These are phyloP conservation scores for Leccinum longicurvipes DNA, from an alignment of 768 basidiomycete species.

Conservation along the genomic window DNA sequence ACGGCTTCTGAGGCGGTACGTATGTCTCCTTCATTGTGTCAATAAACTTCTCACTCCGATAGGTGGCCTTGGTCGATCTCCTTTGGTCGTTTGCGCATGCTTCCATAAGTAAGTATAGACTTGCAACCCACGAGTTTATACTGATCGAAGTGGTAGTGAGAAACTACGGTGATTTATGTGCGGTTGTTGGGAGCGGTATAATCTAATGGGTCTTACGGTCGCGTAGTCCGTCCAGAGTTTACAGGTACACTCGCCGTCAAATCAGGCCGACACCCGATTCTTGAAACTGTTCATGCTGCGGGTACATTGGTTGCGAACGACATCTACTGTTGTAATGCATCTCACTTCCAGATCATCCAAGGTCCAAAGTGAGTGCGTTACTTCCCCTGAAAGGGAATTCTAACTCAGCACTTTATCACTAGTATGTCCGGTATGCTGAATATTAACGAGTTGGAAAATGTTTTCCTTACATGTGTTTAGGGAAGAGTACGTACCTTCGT, in stretches of 20 bases:
- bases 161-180: slow-evolving; percentile 41
- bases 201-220: neutral
- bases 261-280: slow-evolving; percentile 81
- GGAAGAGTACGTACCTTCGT: slow-evolving; percentile 91
- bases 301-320: slow-evolving; percentile 85
- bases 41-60: neutral
- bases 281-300: slow-evolving; percentile 67
- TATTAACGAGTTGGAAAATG: neutral
- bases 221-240: slow-evolving; percentile 83
- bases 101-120: slow-evolving; percentile 63
- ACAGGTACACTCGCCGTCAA: slow-evolving; percentile 89
- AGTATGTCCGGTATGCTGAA: slow-evolving; percentile 56
- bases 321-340: slow-evolving; percentile 79
- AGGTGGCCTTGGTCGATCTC: slow-evolving; percentile 90
- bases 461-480: slow-evolving; percentile 31
- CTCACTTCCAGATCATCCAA: slow-evolving; percentile 87
- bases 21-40: neutral
- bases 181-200: neutral
- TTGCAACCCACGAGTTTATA: neutral
- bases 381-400: neutral
- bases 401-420: neutral
- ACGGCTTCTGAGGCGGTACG: slow-evolving; percentile 84
- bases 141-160: slow-evolving; percentile 34
- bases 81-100: slow-evolving; percentile 84
- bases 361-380: slow-evolving; percentile 71